Evolutionary conservation across 192 early-diverging fungal species (phyloP).

Genomic region (Dissophora ornata): DNA sequence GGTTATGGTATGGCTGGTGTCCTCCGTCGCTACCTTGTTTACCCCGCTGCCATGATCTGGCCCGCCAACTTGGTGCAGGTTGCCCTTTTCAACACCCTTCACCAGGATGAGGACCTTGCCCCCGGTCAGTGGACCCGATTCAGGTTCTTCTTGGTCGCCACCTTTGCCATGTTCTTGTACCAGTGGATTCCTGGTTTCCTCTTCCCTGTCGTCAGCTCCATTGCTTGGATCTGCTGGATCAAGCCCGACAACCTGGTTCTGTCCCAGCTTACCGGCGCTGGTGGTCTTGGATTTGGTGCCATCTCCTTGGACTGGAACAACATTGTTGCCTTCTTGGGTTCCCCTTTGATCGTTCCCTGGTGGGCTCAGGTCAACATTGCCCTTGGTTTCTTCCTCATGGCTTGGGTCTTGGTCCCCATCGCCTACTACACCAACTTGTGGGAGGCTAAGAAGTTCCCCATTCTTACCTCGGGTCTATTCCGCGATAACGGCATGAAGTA

Average conservation of each 20-base stretch:
- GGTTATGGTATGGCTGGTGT: slow-evolving; percentile 81
- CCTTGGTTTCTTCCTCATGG: slow-evolving; percentile 66
- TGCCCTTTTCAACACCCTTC: no score
- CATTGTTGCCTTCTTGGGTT: slow-evolving; percentile 55
- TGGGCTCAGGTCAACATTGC: slow-evolving; percentile 74
- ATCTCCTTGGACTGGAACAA: slow-evolving; percentile 79
- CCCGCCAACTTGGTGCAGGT: no score
- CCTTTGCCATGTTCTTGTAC: slow-evolving; percentile 58
- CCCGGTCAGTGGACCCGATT: slow-evolving; percentile 40
- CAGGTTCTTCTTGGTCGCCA: slow-evolving; percentile 60
- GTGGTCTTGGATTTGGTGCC: slow-evolving; percentile 75
- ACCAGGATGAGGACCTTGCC: no score
- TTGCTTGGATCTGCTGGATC: slow-evolving; percentile 48
- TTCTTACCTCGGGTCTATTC: slow-evolving; percentile 55
- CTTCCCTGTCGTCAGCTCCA: slow-evolving; percentile 50
- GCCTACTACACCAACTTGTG: slow-evolving; percentile 72
- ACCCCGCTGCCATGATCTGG: no score
- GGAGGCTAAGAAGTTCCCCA: slow-evolving; percentile 57
- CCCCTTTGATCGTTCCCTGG: slow-evolving; percentile 54
- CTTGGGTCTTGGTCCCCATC: slow-evolving; percentile 78
- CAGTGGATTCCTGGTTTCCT: slow-evolving; percentile 62
- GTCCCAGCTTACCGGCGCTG: slow-evolving; percentile 59
- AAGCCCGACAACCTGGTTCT: slow-evolving; percentile 35
- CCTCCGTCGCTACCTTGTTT: slow-evolving; percentile 83
- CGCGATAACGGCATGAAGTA: slow-evolving; percentile 31